Evolutionary conservation across 1,139 yeast genomes (phyloP), one percentile per base, ranked within the genome.

Genomic region (Pichia terricola): DNA sequence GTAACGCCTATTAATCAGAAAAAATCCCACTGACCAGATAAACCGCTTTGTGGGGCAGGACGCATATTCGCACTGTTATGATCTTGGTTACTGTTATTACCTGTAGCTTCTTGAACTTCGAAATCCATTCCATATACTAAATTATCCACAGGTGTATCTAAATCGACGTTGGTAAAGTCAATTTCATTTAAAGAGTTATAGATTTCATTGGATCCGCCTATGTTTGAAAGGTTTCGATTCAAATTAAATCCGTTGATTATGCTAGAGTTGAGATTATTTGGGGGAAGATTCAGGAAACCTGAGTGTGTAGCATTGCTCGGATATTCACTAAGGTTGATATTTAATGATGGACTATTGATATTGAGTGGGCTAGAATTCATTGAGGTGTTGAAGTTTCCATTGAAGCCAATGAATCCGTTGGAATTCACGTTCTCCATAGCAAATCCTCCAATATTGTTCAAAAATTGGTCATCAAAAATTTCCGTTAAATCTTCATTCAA

Each of bases 161-260:
- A 42, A 48, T 61, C 64, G 34, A 68, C 63, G 48, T 69, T 70
- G 32, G 72, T 70, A 53, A 83, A 79, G 36, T 75, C 75, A 50
- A 85, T 72, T 52, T 81, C 80, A 2, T 95, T 86, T 40, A 88
- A 76, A 9, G 96, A 58, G 39, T 60, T 96, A 58, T 87, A 88
- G 57, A 52, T 49, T 25, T 50, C 50, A 39, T 42, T 40, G 4
- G 41, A 40, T 6, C 42, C 26, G 45, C 43, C 30, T 8, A 10
- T 10, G 10, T 30, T 30, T 30, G 32, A 30, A 30, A 30, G 32
- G 10, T 30, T 30, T 30, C 9, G 7, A 30, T 30, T 30, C 32
- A 30, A 8, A 30, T 30, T 30, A 30, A 30, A 30, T 30, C 32
- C 32, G 2, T 26, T 22, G 37, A n/a, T 37, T 27, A 10, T 10